phyloP scores from a whole-genome alignment of 2,329 filamentous ascomycete species.

The Plenodomus tracheiphilus region DNA sequence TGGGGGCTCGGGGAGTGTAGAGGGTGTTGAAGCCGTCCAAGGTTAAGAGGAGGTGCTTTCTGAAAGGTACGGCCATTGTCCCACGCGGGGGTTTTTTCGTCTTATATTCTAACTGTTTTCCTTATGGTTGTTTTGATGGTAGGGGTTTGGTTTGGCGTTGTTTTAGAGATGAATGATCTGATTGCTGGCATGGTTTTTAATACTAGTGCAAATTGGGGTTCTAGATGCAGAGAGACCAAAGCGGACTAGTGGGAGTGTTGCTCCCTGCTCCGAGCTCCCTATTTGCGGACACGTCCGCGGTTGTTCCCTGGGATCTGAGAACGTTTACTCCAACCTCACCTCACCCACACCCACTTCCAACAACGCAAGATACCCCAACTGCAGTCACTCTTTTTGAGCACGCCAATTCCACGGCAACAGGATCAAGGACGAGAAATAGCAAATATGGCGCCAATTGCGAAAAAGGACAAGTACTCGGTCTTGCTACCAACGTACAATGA shows the following conservation, averaged over 20 bases:
- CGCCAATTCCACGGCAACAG: slow-evolving; percentile 5
- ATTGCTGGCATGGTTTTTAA: too few species aligned
- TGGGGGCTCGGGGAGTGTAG: slow-evolving; percentile 56
- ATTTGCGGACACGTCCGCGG: slow-evolving; percentile 30
- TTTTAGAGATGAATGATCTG: too few species aligned
- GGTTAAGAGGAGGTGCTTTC: slow-evolving; percentile 51
- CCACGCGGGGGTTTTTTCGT: too few species aligned
- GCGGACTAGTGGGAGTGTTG: slow-evolving; percentile 13
- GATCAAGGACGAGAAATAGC: slow-evolving; percentile 4
- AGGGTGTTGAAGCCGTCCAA: slow-evolving; percentile 70
- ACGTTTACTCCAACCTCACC: background rate
- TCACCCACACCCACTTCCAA: slow-evolving; percentile 5
- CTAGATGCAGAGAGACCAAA: slow-evolving; percentile 18
- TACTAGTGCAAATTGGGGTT: too few species aligned
- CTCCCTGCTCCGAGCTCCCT: slow-evolving; percentile 13
- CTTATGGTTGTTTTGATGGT: slow-evolving; percentile 1
- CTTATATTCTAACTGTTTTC: too few species aligned
- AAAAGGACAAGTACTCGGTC: slow-evolving; percentile 86
- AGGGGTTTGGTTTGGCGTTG: background rate
- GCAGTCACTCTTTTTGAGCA: slow-evolving; percentile 36
- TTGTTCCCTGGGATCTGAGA: background rate
- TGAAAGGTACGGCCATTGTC: too few species aligned
- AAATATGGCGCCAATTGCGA: slow-evolving; percentile 33
- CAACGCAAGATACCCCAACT: slow-evolving; percentile 20
- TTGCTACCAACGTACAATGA: slow-evolving; percentile 99